Conservation (phyloP, 352 stramenopile species). For the Elongisporangium undulatum region DNA sequence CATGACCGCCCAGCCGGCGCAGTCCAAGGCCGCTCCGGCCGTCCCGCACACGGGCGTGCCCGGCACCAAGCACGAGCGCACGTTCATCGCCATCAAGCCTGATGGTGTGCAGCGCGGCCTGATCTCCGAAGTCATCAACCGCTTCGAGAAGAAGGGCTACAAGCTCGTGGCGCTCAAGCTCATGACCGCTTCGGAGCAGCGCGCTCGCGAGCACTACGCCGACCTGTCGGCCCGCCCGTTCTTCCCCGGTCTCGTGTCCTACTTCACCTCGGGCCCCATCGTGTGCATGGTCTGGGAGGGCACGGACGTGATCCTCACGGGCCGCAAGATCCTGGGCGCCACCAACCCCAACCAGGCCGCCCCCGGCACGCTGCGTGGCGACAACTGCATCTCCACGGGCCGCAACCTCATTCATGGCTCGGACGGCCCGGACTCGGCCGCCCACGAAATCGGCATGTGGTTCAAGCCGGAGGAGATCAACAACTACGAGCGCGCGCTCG, state of each 20-base stretch:
- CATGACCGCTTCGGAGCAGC: constrained; percentile 89
- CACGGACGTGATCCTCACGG: constrained; percentile 92
- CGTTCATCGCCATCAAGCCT: constrained; percentile 94
- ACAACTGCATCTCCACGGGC: constrained; percentile 91
- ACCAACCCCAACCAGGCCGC: constrained; percentile 94
- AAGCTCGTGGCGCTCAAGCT: constrained; percentile 94
- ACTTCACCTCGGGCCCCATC: constrained; percentile 93
- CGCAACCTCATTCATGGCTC: constrained; percentile 93
- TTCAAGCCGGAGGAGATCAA: constrained; percentile 90
- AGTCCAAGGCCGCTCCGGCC: constrained; percentile 38
- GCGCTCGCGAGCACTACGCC: constrained; percentile 91
- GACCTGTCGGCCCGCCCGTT: constrained; percentile 92
- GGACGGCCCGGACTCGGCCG: constrained; percentile 89
- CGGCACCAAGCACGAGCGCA: constrained; percentile 92
- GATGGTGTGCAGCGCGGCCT: constrained; percentile 93
- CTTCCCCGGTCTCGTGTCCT: constrained; percentile 88
- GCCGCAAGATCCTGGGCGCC: constrained; percentile 93
- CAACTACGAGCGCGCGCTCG: constrained; percentile 87
- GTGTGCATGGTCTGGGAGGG: constrained; percentile 95
- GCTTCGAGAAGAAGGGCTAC: constrained; percentile 96
- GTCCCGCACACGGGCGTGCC: constrained; percentile 76
- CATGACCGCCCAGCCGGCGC: constrained; percentile 23
- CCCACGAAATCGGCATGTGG: constrained; percentile 94
- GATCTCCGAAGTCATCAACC: constrained; percentile 92
- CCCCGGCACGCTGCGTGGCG: constrained; percentile 91